These are phyloP conservation scores for Amaranthus hypochondriacus DNA, from an alignment of 148 eudicot species.

Conservation along the genomic window DNA sequence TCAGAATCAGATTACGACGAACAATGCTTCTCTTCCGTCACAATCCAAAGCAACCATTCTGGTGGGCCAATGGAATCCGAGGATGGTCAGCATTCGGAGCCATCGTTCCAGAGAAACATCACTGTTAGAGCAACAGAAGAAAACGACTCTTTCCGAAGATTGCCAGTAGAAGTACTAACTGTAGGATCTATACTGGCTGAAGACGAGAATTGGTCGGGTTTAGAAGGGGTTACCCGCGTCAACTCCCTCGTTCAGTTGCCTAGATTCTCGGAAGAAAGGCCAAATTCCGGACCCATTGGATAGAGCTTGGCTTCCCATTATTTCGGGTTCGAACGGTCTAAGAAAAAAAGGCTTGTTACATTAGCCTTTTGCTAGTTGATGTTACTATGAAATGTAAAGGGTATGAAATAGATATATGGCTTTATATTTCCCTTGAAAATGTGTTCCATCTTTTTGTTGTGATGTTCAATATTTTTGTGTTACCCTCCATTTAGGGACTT, in stretches of 20 bases:
- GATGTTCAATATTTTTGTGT: too few relatives aligned
- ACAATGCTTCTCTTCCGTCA: conserved; percentile 70
- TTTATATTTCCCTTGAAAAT: too few relatives aligned
- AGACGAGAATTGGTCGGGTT: conserved; percentile 89
- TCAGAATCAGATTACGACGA: conserved; percentile 70
- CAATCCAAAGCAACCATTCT: conserved; percentile 68
- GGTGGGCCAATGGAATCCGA: conserved; percentile 65
- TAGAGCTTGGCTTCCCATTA: neutral
- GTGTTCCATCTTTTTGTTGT: too few relatives aligned
- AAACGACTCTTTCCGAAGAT: conserved; percentile 38
- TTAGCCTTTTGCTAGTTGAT: neutral
- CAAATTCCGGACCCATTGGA: conserved; percentile 18
- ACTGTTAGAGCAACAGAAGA: conserved; percentile 75
- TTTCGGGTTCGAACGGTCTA: neutral
- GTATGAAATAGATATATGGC: neutral
- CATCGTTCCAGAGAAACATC: conserved; percentile 66
- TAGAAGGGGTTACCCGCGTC: conserved; percentile 96
- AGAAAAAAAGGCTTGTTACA: neutral
- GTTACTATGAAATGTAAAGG: conserved; percentile 11
- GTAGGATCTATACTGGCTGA: conserved; percentile 35
- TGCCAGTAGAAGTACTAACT: conserved; percentile 32
- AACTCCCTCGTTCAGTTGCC: conserved; percentile 97
- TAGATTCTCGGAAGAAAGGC: conserved; percentile 77
- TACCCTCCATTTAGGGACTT: too few relatives aligned
- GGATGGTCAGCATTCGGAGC: conserved; percentile 74